Evolutionary conservation across 257 asterid species (phyloP), one percentile per base, ranked within the genome.

Genomic region (Marsdenia floribunda): DNA sequence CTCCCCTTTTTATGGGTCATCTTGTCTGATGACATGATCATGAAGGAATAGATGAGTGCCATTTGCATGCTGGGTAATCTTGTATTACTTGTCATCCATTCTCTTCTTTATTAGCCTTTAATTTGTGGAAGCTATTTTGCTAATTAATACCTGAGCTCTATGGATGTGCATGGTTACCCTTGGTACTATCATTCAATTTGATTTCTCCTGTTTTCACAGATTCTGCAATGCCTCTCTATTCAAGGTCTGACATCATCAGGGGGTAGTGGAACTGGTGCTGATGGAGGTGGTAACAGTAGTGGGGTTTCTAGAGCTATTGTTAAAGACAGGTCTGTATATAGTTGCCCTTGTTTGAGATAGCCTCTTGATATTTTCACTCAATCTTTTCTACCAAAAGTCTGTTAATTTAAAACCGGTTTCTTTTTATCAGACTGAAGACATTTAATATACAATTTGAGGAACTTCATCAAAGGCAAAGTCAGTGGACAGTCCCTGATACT

Each of bases 401-500:
- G 15, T 18, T 9, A 21, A 7, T 57, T 29, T 47, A 50, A 75
- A 14, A 47, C 19, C 19, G 5, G 67, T n/a, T 66, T 78, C 42
- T 58, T 58, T 73, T 78, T 10, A 61, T 70, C 83, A 95, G 98
- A 79, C 86, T 92, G 86, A 95, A 93, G 89, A 87, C 91, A 21
- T 95, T 95, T 78, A 95, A 92, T 82, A 70, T 83, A 73, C 97
- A 90, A 82, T 95, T 95, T 78, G 99, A 95, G 82, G 99, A 95
- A 79, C 97, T 95, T 84, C 99, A 95, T 85, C 99, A 95, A 85
- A 90, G 92, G 83, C 99, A 95, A 80, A 85, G 91, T 82, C 99
- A 92, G 75, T 95, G 99, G 99, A 95, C 99, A 13, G 97, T 95
- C 75, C 98, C 99, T 1, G 99, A 95, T 83, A 85, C 97, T 1